A percentile compares a stretch with the other conserved stretches of the same genome.
These are phyloP conservation scores for Naganishia vishniacii DNA, from an alignment of 768 basidiomycete species.

Conservation along the genomic window DNA sequence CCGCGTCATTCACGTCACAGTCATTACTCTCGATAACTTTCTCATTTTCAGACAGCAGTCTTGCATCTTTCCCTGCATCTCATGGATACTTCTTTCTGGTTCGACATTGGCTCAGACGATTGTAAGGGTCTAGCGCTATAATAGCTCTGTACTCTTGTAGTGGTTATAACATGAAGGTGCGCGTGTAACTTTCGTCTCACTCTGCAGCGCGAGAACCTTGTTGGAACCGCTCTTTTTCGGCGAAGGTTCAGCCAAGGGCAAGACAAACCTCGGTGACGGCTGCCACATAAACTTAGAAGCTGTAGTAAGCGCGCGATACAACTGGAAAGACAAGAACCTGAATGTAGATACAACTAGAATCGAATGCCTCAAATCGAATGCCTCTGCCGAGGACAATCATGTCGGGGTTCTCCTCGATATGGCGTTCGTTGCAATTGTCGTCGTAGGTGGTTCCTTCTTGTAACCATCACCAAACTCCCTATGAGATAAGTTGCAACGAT, in stretches of 20 bases:
- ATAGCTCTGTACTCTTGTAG: neutral
- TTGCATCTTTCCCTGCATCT: constrained; percentile 2
- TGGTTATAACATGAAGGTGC: neutral
- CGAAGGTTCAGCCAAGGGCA: no score
- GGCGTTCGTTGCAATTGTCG: constrained; percentile 21
- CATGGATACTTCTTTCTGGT: constrained; percentile 1
- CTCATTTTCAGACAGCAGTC: neutral
- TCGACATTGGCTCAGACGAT: neutral
- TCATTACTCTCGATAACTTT: neutral
- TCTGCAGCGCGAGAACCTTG: no score
- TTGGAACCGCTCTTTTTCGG: no score
- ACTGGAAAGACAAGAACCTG: neutral
- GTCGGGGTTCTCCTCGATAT: neutral
- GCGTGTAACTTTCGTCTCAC: neutral
- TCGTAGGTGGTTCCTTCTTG: constrained; percentile 35
- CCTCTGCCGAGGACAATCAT: neutral
- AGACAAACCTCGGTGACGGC: no score
- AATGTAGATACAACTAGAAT: neutral
- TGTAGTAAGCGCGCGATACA: neutral
- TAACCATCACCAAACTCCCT: constrained; percentile 47
- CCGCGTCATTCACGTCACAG: constrained; percentile 6
- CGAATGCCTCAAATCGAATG: neutral
- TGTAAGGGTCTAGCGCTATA: neutral
- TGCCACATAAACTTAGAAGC: no score
- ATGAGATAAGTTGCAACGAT: neutral